Evolutionary conservation across 2,329 filamentous ascomycete genomes (phyloP).

Genomic region (Sporothrix dimorphospora): DNA sequence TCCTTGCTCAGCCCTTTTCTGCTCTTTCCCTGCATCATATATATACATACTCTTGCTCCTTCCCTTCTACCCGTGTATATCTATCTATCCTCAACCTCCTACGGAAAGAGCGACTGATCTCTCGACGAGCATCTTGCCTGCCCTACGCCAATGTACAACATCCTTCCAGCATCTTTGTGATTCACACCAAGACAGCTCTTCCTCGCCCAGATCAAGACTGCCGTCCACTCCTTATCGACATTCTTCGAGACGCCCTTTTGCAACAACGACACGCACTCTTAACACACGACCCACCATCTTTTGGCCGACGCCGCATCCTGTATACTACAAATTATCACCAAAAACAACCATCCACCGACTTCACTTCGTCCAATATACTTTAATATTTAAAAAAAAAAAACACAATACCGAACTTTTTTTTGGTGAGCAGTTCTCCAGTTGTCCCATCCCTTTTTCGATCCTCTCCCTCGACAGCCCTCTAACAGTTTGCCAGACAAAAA

Average conservation of each 20-base stretch:
- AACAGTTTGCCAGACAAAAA: constrained; percentile 24
- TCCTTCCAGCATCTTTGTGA: constrained; percentile 31
- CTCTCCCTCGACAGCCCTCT: constrained; percentile 27
- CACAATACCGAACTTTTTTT: constrained; percentile 6
- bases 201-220: constrained; percentile 40
- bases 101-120: constrained; percentile 32
- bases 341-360: not conserved
- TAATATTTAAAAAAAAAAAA: constrained; percentile 30
- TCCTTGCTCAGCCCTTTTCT: constrained; percentile 10
- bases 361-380: constrained; percentile 9
- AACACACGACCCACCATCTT: constrained; percentile 43
- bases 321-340: constrained; percentile 36
- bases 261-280: constrained; percentile 36
- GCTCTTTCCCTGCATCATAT: constrained; percentile 11
- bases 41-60: constrained; percentile 23
- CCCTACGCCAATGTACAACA: constrained; percentile 34
- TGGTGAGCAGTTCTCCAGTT: constrained; percentile 1
- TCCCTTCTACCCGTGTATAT: constrained; percentile 18
- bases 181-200: constrained; percentile 26
- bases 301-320: constrained; percentile 40
- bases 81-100: not conserved
- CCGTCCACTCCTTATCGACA: constrained; percentile 50
- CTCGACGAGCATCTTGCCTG: constrained; percentile 26
- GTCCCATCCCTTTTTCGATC: not conserved
- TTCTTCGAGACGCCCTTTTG: constrained; percentile 26